Conservation (phyloP, 2,329 filamentous ascomycete species). For the Diaporthe sp. region DNA sequence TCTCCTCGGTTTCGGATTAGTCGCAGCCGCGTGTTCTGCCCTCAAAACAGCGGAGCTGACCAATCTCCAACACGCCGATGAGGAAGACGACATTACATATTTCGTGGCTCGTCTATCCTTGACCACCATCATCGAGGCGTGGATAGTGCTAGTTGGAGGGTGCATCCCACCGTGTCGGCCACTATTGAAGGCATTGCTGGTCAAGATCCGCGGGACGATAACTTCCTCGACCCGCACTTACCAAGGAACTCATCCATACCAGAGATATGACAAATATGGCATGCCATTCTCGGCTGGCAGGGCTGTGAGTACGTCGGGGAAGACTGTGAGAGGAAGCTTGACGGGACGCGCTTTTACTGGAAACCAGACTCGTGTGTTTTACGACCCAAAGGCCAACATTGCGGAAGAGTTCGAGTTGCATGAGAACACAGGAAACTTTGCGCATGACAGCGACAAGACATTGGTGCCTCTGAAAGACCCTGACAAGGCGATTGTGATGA, state of each 20-base stretch:
- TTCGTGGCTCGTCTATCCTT: background rate
- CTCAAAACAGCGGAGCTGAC: conserved; percentile 13
- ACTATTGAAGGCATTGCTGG: background rate
- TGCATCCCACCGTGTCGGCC: conserved; percentile 19
- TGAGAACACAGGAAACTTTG: background rate
- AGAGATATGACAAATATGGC: conserved; percentile 11
- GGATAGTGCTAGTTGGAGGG: conserved; percentile 25
- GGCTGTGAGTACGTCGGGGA: background rate
- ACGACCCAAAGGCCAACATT: background rate
- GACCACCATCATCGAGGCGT: conserved; percentile 16
- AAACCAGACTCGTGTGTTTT: background rate
- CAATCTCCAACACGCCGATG: background rate
- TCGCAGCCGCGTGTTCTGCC: conserved; percentile 16
- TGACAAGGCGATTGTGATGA: conserved; percentile 1
- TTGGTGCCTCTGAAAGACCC: background rate
- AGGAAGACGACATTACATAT: conserved; percentile 10
- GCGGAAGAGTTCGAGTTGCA: background rate
- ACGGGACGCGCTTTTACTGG: background rate
- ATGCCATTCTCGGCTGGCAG: background rate
- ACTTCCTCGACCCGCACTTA: background rate
- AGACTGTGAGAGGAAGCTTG: background rate
- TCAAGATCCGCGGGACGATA: background rate
- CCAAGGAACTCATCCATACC: background rate
- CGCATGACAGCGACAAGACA: background rate
- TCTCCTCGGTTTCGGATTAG: conserved; percentile 10